These are phyloP conservation scores for Vaccinium darrowii DNA, from an alignment of 148 eudicot genomes.

Conservation along the genomic window DNA sequence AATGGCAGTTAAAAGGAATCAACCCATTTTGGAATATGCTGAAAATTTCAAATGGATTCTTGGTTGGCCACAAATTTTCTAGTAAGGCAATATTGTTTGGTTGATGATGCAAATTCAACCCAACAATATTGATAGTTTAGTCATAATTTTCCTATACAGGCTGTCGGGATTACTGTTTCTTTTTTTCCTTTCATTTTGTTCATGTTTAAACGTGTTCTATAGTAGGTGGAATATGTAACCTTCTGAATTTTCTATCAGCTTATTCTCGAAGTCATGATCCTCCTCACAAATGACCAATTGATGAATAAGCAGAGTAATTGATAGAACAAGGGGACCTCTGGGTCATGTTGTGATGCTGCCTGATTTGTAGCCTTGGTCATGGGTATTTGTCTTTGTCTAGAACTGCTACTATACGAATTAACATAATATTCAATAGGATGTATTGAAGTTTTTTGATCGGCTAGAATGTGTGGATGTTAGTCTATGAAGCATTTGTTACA, in stretches of 20 bases:
- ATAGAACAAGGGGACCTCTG: neutral
- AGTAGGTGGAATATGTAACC: neutral
- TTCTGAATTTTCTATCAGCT: neutral
- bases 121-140: too few species aligned
- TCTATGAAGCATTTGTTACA: neutral
- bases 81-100: neutral
- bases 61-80: neutral
- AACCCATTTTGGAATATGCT: too few species aligned
- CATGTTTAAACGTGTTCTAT: neutral
- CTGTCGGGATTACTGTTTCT: neutral
- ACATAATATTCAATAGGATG: neutral
- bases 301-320: neutral
- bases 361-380: neutral
- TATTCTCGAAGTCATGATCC: neutral
- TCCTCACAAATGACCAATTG: neutral
- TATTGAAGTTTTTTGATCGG: too few species aligned
- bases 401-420: neutral
- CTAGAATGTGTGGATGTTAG: too few species aligned
- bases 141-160: neutral
- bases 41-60: neutral
- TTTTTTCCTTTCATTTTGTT: neutral
- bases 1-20: neutral
- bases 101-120: too few species aligned
- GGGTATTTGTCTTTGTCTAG: neutral
- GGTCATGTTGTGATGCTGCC: neutral